Evolutionary conservation across 352 stramenopile genomes (phyloP), one percentile per base, ranked within the genome.

Genomic region (Pythium grandisporangium): DNA sequence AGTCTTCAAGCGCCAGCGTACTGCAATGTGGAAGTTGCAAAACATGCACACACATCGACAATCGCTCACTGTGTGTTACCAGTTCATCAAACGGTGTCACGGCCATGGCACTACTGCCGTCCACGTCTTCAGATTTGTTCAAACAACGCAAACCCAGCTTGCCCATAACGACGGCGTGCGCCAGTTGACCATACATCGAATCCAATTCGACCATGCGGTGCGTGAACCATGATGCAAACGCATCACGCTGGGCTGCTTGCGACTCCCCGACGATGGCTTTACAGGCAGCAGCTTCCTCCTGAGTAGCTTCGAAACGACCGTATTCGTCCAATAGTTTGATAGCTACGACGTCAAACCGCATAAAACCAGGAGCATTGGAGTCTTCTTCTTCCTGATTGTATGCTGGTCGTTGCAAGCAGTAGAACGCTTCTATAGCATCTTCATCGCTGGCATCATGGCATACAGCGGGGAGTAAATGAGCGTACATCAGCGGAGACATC

Each of bases 191-290:
- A 44, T 74, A 85, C 3, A 63, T 32, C 14, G 52, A 50, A 19
- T 90, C 76, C 41, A 90, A 36, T 20, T 82, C 63, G 14, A 80
- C 16, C 29, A 86, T 70, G 14, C 67, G 71, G 21, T 47, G 44
- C 12, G 30, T 61, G 20, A 82, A 81, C 76, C 76, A 90, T 21
- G 52, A 36, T 0, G 47, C 51, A 23, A 72, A 84, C n/a, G 45
- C 40, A 4, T 57, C 27, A 29, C 54, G 49, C 22, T n/a, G n/a
- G n/a, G n/a, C n/a, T n/a, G n/a, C n/a, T n/a, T n/a, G n/a, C n/a
- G n/a, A n/a, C n/a, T n/a, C n/a, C n/a, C n/a, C n/a, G n/a, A n/a
- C n/a, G n/a, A n/a, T n/a, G n/a, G n/a, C 20, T 37, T 89, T 52
- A 42, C 77, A 86, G 0, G 27, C 41, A 4, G 26, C 41, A 10